A percentile compares a stretch with the other conserved stretches of the same genome.
Evolutionary conservation across 2,329 filamentous ascomycete genomes (phyloP).

Genomic region (Fusarium piperis): DNA sequence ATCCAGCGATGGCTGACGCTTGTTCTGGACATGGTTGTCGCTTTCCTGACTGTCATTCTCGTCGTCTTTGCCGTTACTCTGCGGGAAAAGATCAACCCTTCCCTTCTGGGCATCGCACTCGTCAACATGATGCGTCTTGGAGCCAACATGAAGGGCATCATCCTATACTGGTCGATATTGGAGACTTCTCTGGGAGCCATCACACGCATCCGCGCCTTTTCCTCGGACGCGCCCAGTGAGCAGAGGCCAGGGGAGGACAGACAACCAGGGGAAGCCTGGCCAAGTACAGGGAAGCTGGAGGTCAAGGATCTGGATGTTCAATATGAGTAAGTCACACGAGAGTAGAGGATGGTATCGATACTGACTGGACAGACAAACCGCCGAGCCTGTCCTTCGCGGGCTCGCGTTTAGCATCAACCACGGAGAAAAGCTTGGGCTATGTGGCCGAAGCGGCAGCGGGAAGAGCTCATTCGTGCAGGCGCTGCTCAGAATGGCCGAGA

Average conservation of each 20-base stretch:
- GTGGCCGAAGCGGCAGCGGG: slow-evolving; percentile 56
- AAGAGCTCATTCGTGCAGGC: slow-evolving; percentile 54
- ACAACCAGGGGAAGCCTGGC: slow-evolving; percentile 34
- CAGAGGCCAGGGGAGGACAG: slow-evolving; percentile 22
- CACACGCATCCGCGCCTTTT: slow-evolving; percentile 42
- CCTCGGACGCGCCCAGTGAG: slow-evolving; percentile 40
- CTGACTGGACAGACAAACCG: slow-evolving; percentile 33
- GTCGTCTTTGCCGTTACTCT: slow-evolving; percentile 51
- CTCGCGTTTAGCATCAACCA: slow-evolving; percentile 45
- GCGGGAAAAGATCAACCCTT: slow-evolving; percentile 43
- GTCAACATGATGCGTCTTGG: slow-evolving; percentile 47
- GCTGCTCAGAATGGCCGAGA: slow-evolving; percentile 59
- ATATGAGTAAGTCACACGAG: slow-evolving; percentile 39
- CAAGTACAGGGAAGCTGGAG: slow-evolving; percentile 34
- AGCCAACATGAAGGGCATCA: slow-evolving; percentile 40
- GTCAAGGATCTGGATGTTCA: slow-evolving; percentile 37
- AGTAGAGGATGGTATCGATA: accelerated
- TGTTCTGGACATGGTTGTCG: slow-evolving; percentile 62
- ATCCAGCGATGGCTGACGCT: slow-evolving; percentile 64
- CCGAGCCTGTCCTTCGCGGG: slow-evolving; percentile 42
- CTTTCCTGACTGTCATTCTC: slow-evolving; percentile 54
- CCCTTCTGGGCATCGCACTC: slow-evolving; percentile 50
- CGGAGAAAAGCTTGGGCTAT: slow-evolving; percentile 53
- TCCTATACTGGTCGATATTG: slow-evolving; percentile 43
- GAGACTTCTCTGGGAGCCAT: slow-evolving; percentile 46